Evolutionary conservation across 768 basidiomycete genomes (phyloP), one percentile per base, ranked within the genome.

Genomic region (Suillus sp.): DNA sequence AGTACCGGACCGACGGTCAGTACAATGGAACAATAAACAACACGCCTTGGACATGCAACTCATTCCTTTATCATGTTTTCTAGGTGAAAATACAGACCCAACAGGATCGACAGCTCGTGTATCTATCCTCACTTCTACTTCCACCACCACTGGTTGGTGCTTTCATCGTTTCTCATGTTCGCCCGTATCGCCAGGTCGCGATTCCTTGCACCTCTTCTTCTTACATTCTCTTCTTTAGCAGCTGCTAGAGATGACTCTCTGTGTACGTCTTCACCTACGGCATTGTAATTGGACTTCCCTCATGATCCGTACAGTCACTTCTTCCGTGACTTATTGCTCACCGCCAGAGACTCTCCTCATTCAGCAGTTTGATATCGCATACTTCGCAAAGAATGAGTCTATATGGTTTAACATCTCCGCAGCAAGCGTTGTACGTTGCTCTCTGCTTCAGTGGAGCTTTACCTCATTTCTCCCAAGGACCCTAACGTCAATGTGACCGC

Each of bases 361-460:
- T 50, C 84, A 92, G 76, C 86, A 87, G 68, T 90, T 93, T 70
- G 87, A 93, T 70, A 74, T 93, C 59, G 80, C 83, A 14, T 94
- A 89, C 73, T 86, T 90, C 65, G 82, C 87, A 43, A 70, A 77
- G 65, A 93, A 93, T 70, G 76, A 86, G 27, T 93, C 92, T 38
- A 80, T 95, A 51, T 82, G 82, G 63, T 97, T 97, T 80, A 91
- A 92, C 67, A 86, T 96, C 61, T 89, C 91, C 43, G 92, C 92
- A 8, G 91, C 91, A 42, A 91, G 91, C 64, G 93, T 96, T 63
- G 91, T 94, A 67, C 68, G 91, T 87, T 25, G 65, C 25, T 22
- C 53, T 34, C 43, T 56, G 25, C 45, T 32, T 65, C 56, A 56
- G 20, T 8, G 35, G 30, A 48, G 40, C 9, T 50, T 43, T 51